Evolutionary conservation across 805 yeast genomes (phyloP), one percentile per base, ranked within the genome.

Genomic region (Jamesozyma jinghongensis): DNA sequence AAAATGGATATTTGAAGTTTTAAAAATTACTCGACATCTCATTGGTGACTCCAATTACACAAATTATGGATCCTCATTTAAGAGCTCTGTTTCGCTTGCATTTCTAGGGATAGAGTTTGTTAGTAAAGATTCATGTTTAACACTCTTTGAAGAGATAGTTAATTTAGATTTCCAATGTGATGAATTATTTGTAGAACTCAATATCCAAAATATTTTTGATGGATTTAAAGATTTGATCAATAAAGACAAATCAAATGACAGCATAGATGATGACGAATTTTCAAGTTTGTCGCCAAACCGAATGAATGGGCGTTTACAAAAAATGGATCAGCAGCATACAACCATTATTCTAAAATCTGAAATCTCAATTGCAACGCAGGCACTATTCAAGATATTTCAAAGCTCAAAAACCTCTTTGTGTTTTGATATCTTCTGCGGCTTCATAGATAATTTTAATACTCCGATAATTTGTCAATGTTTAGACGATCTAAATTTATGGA

Each of bases 1-100:
- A 22, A 40, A 30, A 16, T 51, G 57, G 57, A 32, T 43, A 13
- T 41, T 44, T 19, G 51, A 52, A 37, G 34, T 46, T 2, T 27
- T 47, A 6, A 49, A 40, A 29, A 35, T 54, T 2, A 27, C 40
- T 3, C 39, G 39, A 16, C 22, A 42, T 36, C 32, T 53, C 4
- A 31, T 39, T 11, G 52, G 53, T 3, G 48, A 50, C 33, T 40
- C 44, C 3, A n/a, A 22, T 11, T 47, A 47, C 28, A 26, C 37
- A 27, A 42, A 43, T 28, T 49, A 33, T 30, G 36, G 46, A 2
- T 11, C 36, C 10, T 50, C 44, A 19, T 40, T 46, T 32, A 46
- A 45, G 14, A 42, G 38, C n/a, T 34, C 41, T 5, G 39, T 43
- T 3, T 36, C 40, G 7, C 16, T 34, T 14, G 30, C 29, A 8